Conservation (phyloP, 768 basidiomycete genomes). For the Hygrophorus pudorinus region DNA sequence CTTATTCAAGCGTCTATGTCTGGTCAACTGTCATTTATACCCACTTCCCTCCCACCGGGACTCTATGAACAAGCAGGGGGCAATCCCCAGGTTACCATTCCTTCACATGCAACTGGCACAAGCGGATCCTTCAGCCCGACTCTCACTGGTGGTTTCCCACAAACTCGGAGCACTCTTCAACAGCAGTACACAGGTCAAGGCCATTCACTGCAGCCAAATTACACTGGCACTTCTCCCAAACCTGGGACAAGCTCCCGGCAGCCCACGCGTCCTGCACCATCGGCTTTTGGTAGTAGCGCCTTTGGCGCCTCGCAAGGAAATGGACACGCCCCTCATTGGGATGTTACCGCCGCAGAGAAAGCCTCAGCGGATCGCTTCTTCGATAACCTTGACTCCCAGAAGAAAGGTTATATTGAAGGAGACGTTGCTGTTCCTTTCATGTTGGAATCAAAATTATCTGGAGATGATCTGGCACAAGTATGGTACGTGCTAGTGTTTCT, state of each 20-base stretch:
- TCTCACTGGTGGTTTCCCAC: conserved; percentile 26
- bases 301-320: conserved; percentile 18
- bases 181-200: conserved; percentile 60
- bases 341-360: conserved; percentile 76
- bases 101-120: conserved; percentile 50
- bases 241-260: background rate
- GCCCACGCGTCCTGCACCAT: background rate
- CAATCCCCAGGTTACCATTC: conserved; percentile 23
- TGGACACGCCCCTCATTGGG: conserved; percentile 46
- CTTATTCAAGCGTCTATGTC: conserved; percentile 92
- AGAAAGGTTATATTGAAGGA: conserved; percentile 78
- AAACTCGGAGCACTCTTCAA: conserved; percentile 28
- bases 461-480: conserved; percentile 77
- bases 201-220: conserved; percentile 39
- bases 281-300: conserved; percentile 5
- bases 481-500: conserved; percentile 48
- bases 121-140: conserved; percentile 56
- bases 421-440: conserved; percentile 95
- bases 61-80: conserved; percentile 77
- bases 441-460: conserved; percentile 78
- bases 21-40: conserved; percentile 59
- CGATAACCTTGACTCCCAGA: conserved; percentile 65
- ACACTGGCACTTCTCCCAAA: conserved; percentile 25
- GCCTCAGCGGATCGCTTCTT: conserved; percentile 70
- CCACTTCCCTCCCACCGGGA: conserved; percentile 66